Conservation (phyloP, 2,329 filamentous ascomycete genomes). For the Stagonosporopsis chrysanthemi region DNA sequence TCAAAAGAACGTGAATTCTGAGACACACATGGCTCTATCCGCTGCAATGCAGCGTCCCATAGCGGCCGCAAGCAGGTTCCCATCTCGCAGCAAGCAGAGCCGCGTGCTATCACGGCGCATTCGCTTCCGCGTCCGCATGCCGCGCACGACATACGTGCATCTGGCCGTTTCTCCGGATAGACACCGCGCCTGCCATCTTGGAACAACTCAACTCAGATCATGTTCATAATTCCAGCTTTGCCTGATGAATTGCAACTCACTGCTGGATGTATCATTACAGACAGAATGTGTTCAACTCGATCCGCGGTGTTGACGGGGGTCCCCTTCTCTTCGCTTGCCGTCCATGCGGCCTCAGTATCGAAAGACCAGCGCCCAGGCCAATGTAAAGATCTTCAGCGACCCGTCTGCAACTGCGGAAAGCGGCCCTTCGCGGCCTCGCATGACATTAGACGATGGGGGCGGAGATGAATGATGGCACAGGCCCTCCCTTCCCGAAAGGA, state of each 20-base stretch:
- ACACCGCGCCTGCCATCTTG: slow-evolving; percentile 38
- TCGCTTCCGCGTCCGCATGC: slow-evolving; percentile 41
- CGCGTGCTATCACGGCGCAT: slow-evolving; percentile 34
- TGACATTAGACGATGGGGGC: slow-evolving; percentile 5
- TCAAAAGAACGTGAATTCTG: slow-evolving; percentile 13
- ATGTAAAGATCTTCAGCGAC: slow-evolving; percentile 14
- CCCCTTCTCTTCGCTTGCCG: not conserved
- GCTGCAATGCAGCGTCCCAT: slow-evolving; percentile 38
- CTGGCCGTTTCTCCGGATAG: slow-evolving; percentile 36
- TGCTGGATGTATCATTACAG: not conserved
- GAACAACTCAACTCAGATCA: slow-evolving; percentile 29
- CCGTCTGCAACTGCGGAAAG: slow-evolving; percentile 17
- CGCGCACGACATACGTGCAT: slow-evolving; percentile 48
- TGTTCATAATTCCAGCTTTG: slow-evolving; percentile 5
- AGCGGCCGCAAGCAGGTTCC: slow-evolving; percentile 31
- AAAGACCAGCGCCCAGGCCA: slow-evolving; percentile 5
- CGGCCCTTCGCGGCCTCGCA: slow-evolving; percentile 20
- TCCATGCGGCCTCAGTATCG: not conserved
- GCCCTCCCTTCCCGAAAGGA: slow-evolving; percentile 5
- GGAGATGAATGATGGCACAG: slow-evolving; percentile 2
- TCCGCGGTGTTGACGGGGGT: not conserved
- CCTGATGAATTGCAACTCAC: not conserved
- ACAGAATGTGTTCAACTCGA: not conserved
- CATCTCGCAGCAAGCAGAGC: slow-evolving; percentile 40
- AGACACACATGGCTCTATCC: slow-evolving; percentile 26